Base-by-base conservation (phyloP, 1,139 yeast species). In the Hyphopichia fennica region DNA sequence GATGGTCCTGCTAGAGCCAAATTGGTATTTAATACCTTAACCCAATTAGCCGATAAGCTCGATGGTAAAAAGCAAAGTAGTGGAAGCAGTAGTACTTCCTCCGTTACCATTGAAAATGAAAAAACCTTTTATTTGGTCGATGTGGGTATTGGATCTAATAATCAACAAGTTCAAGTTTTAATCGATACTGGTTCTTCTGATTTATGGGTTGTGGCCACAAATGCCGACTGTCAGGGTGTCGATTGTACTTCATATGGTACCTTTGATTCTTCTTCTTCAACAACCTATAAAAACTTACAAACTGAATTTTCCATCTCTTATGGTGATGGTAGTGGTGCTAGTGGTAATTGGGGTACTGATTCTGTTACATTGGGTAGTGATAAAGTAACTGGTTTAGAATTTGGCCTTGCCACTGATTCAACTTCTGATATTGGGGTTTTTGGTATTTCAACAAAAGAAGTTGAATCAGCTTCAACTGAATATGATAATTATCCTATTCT, bases 331-430 rank as follows among this genome's bases (percentile, higher is more conserved):
- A 35, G 45, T 23, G 39, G 38, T 37, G 67, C 89, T 41, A 80
- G 82, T 61, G 73, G 81, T 45, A 66, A 73, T 44, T 86, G 91
- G 93, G 73, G 83, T 41, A 60, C 70, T 45, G 81, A 91, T 53
- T 95, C 86, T 54, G 63, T 38, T n/a, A n/a, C 28, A 10, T 27
- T 38, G 2, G 29, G 29, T 19, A 13, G 20, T 13, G 36, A 9
- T 27, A 32, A 32, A 25, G 60, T 83, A 13, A 47, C 64, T 0
- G 53, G 60, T 40, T 64, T 81, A 47, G 72, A 77, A 15, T 68
- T 80, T 54, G 85, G 79, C 6, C 62, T 76, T 32, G 82, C 75
- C 25, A 66, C 67, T 47, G 46, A 55, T n/a, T 59, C 77, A 9
- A 65, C 71, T 23, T 63, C 69, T 11, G 62, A 63, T 33, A 58